Evolutionary conservation across 1,139 yeast genomes (phyloP).

Genomic region (Saccharomyces hybrid): DNA sequence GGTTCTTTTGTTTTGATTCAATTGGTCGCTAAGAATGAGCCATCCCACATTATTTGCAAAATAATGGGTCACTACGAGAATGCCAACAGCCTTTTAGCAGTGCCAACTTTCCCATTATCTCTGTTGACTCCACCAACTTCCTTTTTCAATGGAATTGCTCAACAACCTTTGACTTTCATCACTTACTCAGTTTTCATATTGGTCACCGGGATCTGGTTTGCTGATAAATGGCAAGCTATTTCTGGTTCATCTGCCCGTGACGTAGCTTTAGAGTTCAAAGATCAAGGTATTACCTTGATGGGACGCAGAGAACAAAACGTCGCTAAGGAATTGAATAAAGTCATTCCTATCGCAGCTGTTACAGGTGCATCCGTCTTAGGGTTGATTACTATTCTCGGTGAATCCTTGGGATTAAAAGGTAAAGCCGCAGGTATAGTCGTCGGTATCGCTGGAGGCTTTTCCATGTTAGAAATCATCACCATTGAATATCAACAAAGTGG

Average conservation of each 20-base stretch:
- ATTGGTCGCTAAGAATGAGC: constrained; percentile 33
- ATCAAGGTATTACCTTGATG: constrained; percentile 74
- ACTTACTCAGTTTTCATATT: constrained; percentile 44
- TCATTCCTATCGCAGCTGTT: constrained; percentile 75
- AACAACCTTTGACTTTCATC: constrained; percentile 32
- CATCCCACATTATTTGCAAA: constrained; percentile 33
- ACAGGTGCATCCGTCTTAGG: constrained; percentile 69
- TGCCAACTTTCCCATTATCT: constrained; percentile 31
- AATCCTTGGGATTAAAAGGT: constrained; percentile 67
- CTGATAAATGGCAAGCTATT: constrained; percentile 61
- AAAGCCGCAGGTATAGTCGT: constrained; percentile 56
- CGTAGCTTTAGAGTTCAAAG: constrained; percentile 74
- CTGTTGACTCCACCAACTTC: constrained; percentile 40
- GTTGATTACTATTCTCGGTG: constrained; percentile 48
- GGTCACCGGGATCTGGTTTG: constrained; percentile 52
- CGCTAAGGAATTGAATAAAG: constrained; percentile 64
- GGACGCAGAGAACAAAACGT: constrained; percentile 84
- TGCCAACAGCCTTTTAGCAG: constrained; percentile 23
- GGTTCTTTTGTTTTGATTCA: constrained; percentile 33
- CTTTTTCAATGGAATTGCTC: constrained; percentile 24
- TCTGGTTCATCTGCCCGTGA: constrained; percentile 83
- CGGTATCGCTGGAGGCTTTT: constrained; percentile 65
- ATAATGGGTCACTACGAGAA: constrained; percentile 36
- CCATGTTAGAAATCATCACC: constrained; percentile 60
- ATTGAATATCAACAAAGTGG: constrained; percentile 49